phyloP scores from a whole-genome alignment of 306 rosid genomes.

The Trichosanthes truncata region DNA sequence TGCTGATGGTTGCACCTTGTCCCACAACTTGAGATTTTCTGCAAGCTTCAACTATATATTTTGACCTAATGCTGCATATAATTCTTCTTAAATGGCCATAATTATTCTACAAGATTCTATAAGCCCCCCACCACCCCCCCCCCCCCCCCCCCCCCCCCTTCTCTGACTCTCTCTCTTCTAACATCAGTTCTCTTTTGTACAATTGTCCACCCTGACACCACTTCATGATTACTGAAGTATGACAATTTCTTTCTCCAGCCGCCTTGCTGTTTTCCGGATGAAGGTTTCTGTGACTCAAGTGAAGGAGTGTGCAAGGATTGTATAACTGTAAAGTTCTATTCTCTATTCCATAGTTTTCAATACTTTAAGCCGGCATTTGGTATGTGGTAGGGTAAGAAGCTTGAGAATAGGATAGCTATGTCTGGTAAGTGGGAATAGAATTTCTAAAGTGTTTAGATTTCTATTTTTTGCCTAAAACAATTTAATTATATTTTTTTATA shows the following conservation, averaged over 20 bases:
- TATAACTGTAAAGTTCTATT: conserved; percentile 54
- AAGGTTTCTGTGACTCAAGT: conserved; percentile 59
- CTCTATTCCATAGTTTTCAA: conserved; percentile 19
- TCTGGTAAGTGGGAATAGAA: not conserved
- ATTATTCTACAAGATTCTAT: not conserved
- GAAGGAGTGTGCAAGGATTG: conserved; percentile 92
- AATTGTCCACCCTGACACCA: not conserved
- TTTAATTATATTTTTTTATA: not conserved
- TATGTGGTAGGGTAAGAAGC: not conserved
- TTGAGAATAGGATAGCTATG: not conserved
- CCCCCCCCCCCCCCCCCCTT: too few relatives aligned
- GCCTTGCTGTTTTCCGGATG: conserved; percentile 85
- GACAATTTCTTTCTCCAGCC: conserved; percentile 46
- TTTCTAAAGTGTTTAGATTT: not conserved
- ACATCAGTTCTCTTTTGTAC: not conserved
- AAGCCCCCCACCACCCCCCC: too few relatives aligned
- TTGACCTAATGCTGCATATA: not conserved
- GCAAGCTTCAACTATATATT: not conserved
- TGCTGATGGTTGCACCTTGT: not conserved
- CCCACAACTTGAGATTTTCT: not conserved
- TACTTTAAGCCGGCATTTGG: not conserved
- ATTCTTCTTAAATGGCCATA: not conserved
- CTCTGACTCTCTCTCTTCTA: not conserved
- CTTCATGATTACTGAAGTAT: conserved; percentile 22
- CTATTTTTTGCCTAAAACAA: not conserved